Evolutionary conservation across 2,329 filamentous ascomycete species (phyloP), one percentile per base, ranked within the genome.

Genomic region (Lasiodiplodia citricola): DNA sequence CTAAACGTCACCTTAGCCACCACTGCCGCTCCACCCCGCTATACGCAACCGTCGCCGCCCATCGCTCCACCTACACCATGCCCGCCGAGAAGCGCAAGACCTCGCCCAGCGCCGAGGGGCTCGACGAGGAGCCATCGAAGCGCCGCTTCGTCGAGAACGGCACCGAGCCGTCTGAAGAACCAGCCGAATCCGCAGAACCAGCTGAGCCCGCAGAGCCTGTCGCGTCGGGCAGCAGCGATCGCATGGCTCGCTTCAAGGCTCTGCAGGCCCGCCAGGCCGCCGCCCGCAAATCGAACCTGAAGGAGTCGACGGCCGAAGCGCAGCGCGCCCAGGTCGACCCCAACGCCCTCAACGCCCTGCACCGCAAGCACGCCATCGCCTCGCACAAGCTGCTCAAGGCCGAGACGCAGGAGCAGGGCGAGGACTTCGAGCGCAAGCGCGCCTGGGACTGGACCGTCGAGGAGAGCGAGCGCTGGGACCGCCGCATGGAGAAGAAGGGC

Each of bases 401-500:
- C 4, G 94, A 97, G 75, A 90, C 94, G 31, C 31, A 35, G 31
- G 31, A 35, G 8, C 85, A 87, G 0, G 94, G 94, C 41, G 93
- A 92, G 67, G 96, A 98, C 80, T 99, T 98, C 77, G 96, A 99
- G 85, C 92, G 96, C 41, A 67, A 67, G 65, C 65, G 65, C 25
- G 65, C 65, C 16, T 67, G 54, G 65, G 65, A 67, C 41, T 67
- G 65, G 65, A 58, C 65, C 10, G 31, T 35, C 31, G 65, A 67
- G 54, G 65, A 67, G 55, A 67, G 65, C 65, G 96, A 97, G 82
- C 89, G 87, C 73, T 99, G 96, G 96, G 96, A 99, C 80, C 91
- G 91, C 82, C 90, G 94, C 38, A 83, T 96, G 79, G 92, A 91
- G 76, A 97, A 97, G 86, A 96, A 94, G 83, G 88, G 89, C 69